phyloP scores from a whole-genome alignment of 192 early-diverging fungal genomes.

The Coemansia sp. region DNA sequence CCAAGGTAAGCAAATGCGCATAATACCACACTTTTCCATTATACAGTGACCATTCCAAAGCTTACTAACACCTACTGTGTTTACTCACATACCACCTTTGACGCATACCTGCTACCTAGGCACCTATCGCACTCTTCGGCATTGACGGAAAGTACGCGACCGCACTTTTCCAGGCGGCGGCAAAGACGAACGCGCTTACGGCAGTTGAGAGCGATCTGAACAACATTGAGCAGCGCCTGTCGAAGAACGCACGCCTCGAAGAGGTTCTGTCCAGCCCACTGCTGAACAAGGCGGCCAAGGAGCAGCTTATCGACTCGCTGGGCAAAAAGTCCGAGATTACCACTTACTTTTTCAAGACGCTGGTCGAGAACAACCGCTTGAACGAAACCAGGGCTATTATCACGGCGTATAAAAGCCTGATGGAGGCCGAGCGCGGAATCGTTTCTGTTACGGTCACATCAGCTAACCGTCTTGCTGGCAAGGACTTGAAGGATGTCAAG shows the following conservation, averaged over 20 bases:
- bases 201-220: conserved; percentile 84
- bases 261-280: conserved; percentile 86
- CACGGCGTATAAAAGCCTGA: conserved; percentile 74
- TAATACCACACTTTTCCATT: not conserved
- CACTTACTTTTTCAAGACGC: conserved; percentile 85
- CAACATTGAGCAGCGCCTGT: conserved; percentile 62
- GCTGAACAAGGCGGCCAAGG: conserved; percentile 75
- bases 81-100: no score
- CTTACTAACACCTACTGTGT: not conserved
- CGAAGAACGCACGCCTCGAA: conserved; percentile 71
- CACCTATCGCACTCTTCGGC: conserved; percentile 82
- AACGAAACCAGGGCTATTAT: conserved; percentile 82
- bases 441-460: conserved; percentile 87
- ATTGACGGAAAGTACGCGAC: conserved; percentile 98
- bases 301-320: conserved; percentile 66
- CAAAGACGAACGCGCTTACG: conserved; percentile 75
- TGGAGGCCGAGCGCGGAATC: conserved; percentile 88
- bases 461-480: conserved; percentile 73
- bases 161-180: conserved; percentile 92
- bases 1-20: conserved; percentile 49
- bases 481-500: conserved; percentile 70
- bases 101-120: conserved; percentile 51
- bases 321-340: conserved; percentile 77
- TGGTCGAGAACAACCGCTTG: conserved; percentile 95
- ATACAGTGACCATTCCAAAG: not conserved